Percentiles rank a stretch among this genome's conserved stretches.
phyloP scores from a whole-genome alignment of 768 basidiomycete species.

The Suillus ampliporus region DNA sequence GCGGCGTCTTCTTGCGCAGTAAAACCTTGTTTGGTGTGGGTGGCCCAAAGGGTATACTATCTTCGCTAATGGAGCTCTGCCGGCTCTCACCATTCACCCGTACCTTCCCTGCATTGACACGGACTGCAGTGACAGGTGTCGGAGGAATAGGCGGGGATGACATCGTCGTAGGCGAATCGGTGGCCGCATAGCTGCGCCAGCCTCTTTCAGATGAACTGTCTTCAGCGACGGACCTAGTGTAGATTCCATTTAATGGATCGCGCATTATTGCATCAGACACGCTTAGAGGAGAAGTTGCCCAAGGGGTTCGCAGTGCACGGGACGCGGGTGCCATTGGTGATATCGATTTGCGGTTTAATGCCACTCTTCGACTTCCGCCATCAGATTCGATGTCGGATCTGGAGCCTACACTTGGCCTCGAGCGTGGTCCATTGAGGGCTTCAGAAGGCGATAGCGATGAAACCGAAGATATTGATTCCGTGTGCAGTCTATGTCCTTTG shows the following conservation, averaged over 20 bases:
- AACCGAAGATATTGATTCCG: slow-evolving; percentile 65
- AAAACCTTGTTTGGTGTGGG: slow-evolving; percentile 36
- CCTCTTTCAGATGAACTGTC: slow-evolving; percentile 31
- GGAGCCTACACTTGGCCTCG: slow-evolving; percentile 33
- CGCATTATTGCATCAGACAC: slow-evolving; percentile 42
- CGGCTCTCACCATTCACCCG: slow-evolving; percentile 36
- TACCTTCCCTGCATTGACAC: slow-evolving; percentile 29
- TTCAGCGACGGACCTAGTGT: slow-evolving; percentile 23
- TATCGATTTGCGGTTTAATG: slow-evolving; percentile 67
- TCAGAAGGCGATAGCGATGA: slow-evolving; percentile 70
- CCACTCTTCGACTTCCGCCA: slow-evolving; percentile 59
- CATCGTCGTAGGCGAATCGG: slow-evolving; percentile 46
- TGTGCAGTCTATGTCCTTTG: slow-evolving; percentile 46
- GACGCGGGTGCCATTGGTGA: slow-evolving; percentile 74
- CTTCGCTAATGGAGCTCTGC: slow-evolving; percentile 36
- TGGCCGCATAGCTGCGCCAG: slow-evolving; percentile 38
- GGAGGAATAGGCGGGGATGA: slow-evolving; percentile 45
- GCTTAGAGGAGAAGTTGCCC: slow-evolving; percentile 49
- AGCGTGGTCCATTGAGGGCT: slow-evolving; percentile 41
- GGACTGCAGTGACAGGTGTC: slow-evolving; percentile 41
- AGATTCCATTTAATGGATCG: slow-evolving; percentile 34
- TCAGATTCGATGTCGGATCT: slow-evolving; percentile 66
- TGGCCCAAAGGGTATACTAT: slow-evolving; percentile 28
- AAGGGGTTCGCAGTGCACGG: slow-evolving; percentile 40
- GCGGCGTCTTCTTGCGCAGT: slow-evolving; percentile 46